Conservation (phyloP, 176 grass and related monocot genomes). For the Phragmites australis region DNA sequence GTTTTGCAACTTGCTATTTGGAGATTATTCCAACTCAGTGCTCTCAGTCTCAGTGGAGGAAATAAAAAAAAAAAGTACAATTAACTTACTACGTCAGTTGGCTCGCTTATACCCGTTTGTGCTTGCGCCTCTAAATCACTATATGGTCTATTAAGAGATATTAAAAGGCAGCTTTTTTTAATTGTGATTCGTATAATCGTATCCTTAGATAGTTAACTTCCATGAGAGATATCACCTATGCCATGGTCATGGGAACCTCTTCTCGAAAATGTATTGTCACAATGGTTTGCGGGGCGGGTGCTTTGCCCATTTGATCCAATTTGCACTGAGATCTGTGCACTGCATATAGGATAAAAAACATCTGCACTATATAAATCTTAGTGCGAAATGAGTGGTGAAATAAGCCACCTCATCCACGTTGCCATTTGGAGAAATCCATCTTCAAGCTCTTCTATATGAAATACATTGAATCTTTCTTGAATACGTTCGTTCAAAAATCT, state of each 20-base stretch:
- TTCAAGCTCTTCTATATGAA: not conserved
- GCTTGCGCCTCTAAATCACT: not conserved
- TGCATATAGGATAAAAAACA: too few relatives aligned
- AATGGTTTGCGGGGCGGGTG: too few relatives aligned
- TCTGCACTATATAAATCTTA: too few relatives aligned
- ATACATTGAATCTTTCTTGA: not conserved
- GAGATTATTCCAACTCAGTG: conserved; percentile 34
- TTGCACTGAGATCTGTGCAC: too few relatives aligned
- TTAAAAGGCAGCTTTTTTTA: not conserved
- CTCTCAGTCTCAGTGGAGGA: not conserved
- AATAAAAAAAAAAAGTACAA: not conserved
- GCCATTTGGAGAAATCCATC: too few relatives aligned
- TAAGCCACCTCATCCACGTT: too few relatives aligned
- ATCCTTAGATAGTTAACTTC: not conserved
- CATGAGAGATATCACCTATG: not conserved
- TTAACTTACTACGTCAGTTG: not conserved
- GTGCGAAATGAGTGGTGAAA: too few relatives aligned
- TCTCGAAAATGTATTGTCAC: too few relatives aligned
- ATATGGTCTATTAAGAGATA: not conserved
- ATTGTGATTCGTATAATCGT: not conserved
- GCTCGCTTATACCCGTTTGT: not conserved
- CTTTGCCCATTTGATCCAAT: too few relatives aligned
- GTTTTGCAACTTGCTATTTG: conserved; percentile 30
- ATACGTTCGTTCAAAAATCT: too few relatives aligned
- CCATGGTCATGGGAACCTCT: not conserved